phyloP scores from a whole-genome alignment of 2,329 filamentous ascomycete species.

The Proliferodiscus dingleyae region DNA sequence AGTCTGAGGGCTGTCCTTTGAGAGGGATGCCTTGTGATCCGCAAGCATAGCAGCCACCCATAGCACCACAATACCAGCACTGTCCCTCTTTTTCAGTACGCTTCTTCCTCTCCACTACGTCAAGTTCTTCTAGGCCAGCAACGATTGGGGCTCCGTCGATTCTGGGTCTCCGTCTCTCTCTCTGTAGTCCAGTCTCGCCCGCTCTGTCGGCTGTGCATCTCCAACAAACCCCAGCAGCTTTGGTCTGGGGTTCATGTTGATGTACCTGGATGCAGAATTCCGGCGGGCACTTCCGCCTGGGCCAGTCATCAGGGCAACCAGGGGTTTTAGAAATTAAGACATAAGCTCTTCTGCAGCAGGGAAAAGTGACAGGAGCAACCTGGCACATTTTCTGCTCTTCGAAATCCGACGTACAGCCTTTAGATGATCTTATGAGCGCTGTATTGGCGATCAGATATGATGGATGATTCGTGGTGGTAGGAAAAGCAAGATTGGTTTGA shows the following conservation, averaged over 20 bases:
- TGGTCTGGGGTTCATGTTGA: slow-evolving; percentile 6
- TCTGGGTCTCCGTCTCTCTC: slow-evolving; percentile 20
- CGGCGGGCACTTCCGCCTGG: slow-evolving; percentile 23
- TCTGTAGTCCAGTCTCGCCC: slow-evolving; percentile 2
- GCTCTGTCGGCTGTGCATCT: slow-evolving; percentile 18
- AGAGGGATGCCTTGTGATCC: slow-evolving; percentile 6
- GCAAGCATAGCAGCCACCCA: slow-evolving; percentile 14
- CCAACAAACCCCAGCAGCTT: slow-evolving; percentile 21
- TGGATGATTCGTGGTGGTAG: neutral
- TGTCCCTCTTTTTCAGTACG: slow-evolving; percentile 11
- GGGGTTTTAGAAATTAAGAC: slow-evolving; percentile 18
- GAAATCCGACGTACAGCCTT: neutral
- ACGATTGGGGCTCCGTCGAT: slow-evolving; percentile 23
- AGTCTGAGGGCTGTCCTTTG: neutral
- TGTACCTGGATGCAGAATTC: slow-evolving; percentile 23
- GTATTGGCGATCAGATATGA: neutral
- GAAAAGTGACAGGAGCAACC: slow-evolving; percentile 19
- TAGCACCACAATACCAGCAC: slow-evolving; percentile 22
- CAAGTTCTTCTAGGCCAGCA: slow-evolving; percentile 17
- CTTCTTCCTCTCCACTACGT: slow-evolving; percentile 11
- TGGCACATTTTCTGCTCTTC: slow-evolving; percentile 21
- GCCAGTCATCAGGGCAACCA: slow-evolving; percentile 24
- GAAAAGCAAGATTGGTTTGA: neutral
- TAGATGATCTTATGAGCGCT: neutral
- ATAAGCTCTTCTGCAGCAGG: slow-evolving; percentile 25